A percentile compares a stretch with the other conserved stretches of the same genome.
Conservation (phyloP, 2,329 filamentous ascomycete genomes). For the Beauveria bassiana region DNA sequence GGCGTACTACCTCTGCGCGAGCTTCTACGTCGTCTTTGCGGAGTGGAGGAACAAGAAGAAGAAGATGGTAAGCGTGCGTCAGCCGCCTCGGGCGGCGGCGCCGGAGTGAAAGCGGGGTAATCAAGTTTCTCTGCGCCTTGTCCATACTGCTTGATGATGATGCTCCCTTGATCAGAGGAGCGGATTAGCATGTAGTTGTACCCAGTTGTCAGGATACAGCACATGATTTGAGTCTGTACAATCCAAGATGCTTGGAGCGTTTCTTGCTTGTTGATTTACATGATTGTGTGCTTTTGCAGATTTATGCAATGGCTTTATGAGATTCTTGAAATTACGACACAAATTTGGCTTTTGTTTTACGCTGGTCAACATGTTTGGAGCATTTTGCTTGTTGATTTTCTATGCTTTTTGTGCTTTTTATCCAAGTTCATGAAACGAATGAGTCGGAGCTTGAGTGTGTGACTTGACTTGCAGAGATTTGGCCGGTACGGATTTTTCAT, state of each 20-base stretch:
- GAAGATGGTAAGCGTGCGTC: not conserved
- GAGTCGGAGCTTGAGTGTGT: no score
- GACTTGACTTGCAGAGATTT: not conserved
- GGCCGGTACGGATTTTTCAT: not conserved
- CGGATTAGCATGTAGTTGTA: not conserved
- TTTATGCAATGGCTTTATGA: not conserved
- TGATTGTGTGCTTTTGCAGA: not conserved
- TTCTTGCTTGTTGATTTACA: not conserved
- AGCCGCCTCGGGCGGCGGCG: not conserved
- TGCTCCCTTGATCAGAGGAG: not conserved
- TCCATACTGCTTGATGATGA: no score
- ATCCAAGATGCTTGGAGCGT: not conserved
- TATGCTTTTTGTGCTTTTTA: not conserved
- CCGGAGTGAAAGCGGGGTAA: not conserved
- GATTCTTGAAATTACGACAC: not conserved
- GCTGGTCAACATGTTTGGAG: not conserved
- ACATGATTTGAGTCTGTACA: not conserved
- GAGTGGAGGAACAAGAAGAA: not conserved
- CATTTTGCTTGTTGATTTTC: not conserved
- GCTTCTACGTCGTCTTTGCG: not conserved
- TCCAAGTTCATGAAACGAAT: not conserved
- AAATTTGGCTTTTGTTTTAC: not conserved
- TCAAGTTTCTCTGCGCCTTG: not conserved
- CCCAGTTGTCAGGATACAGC: not conserved
- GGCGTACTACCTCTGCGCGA: conserved; percentile 3